These are phyloP conservation scores for Calonectria hongkongensis DNA, from an alignment of 2,329 filamentous ascomycete species.

Conservation along the genomic window DNA sequence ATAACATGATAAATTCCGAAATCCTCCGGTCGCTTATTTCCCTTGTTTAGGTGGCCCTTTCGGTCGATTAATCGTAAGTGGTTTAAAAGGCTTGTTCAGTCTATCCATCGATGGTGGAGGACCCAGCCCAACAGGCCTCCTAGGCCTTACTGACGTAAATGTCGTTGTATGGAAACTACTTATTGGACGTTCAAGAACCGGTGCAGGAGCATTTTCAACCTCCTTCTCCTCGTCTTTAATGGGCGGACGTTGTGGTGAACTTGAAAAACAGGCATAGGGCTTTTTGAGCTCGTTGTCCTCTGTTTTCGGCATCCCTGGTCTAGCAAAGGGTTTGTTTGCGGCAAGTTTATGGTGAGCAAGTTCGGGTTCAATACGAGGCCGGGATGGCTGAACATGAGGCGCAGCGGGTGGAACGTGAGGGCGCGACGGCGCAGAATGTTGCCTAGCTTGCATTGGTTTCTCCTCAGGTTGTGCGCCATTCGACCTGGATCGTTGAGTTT, in stretches of 20 bases:
- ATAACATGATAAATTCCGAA: background rate
- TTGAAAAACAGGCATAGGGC: slow-evolving; percentile 75
- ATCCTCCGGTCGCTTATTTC: background rate
- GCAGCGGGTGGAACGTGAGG: slow-evolving; percentile 39
- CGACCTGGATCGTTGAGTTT: slow-evolving; percentile 48
- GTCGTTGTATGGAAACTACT: slow-evolving; percentile 73
- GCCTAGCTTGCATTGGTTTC: slow-evolving; percentile 50
- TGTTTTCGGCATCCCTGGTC: slow-evolving; percentile 56
- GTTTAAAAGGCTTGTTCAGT: slow-evolving; percentile 74
- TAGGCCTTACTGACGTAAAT: slow-evolving; percentile 63
- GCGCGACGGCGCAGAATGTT: slow-evolving; percentile 53
- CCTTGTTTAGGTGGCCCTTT: slow-evolving; percentile 46
- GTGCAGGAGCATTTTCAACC: slow-evolving; percentile 51
- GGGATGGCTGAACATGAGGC: slow-evolving; percentile 32
- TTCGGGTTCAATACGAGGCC: slow-evolving; percentile 55
- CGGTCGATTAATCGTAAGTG: slow-evolving; percentile 70
- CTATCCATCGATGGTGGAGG: slow-evolving; percentile 70
- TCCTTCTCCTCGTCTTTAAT: slow-evolving; percentile 51
- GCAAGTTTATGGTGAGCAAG: slow-evolving; percentile 65
- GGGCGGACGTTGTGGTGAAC: slow-evolving; percentile 68
- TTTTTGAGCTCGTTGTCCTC: slow-evolving; percentile 59
- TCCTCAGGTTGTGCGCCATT: slow-evolving; percentile 37
- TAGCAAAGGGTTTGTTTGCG: slow-evolving; percentile 59
- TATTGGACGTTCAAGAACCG: slow-evolving; percentile 58
- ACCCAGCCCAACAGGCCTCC: slow-evolving; percentile 67